Evolutionary conservation across 441 rosid species (phyloP), one percentile per base, ranked within the genome.

Genomic region (Erysimum cheiri): DNA sequence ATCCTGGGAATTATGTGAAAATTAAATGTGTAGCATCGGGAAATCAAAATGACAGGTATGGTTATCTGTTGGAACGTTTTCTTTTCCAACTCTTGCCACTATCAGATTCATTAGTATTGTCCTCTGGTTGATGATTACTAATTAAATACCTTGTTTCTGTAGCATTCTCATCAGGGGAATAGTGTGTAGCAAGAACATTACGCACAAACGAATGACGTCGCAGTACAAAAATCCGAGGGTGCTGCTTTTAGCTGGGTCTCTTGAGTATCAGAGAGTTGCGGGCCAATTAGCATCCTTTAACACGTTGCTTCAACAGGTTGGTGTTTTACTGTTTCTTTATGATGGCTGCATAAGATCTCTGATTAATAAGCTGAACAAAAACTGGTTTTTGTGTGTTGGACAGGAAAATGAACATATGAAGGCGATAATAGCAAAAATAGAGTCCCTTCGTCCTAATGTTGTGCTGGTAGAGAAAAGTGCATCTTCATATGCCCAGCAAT

Each of bases 151-250:
- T 80, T 76, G 53, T 64, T 49, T 70, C 58, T 83, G 88, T 90
- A 94, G 99, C 79, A 67, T 78, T 19, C 82, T 92, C 67, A 77
- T 90, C 60, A 85, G 83, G 83, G 98, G 99, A 43, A 81, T 94
- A 67, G 95, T 92, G 76, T 94, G 98, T 77, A 86, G 98, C 59
- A 94, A 94, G 85, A 94, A 94, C 77, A 79, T 92, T 79, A 94
- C 87, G 80, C 99, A 94, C 82, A 94, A 94, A 79, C 93, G 99
- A 73, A 94, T 94, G 99, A 94, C 81, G 37, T 79, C 99, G 13
- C 99, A 92, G 59, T 87, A 88, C 90, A 92, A 85, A 82, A 88
- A 84, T 65, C 97, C 99, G 40, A 83, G 87, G 76, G 64, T 94
- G 70, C 87, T 94, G 77, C 85, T 94, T 74, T 76, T 94, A 82